Evolutionary conservation across 2,329 filamentous ascomycete genomes (phyloP), one percentile per base, ranked within the genome.

Genomic region (Chrysosporium keratinophilum): DNA sequence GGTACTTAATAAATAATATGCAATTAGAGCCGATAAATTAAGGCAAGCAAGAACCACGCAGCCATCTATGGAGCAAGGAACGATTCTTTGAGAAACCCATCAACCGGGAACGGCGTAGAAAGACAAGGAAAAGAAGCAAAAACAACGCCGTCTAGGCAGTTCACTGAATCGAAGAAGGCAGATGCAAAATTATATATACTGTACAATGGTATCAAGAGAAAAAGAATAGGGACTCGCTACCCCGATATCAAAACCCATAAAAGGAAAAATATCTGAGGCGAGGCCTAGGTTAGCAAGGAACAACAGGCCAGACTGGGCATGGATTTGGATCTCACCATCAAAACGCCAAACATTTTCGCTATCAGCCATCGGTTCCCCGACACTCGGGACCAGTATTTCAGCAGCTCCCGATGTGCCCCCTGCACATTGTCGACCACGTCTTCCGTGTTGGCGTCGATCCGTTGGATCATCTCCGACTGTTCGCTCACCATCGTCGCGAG

Each of bases 341-440:
- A 72, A 48, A 96, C 88, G 57, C 91, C 76, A 68, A 78, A 77
- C 80, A 83, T 83, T 68, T 85, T 87, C 42, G 89, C 89, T 62
- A 97, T 84, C 59, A 98, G 74, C 93, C 91, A 97, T 59, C 93
- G 79, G 74, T 98, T 98, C 58, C 90, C 88, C 54, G 88, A 93
- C 28, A 97, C 90, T 40, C 90, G 80, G 28, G 82, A 85, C 91
- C 93, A 98, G 72, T 97, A 98, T 70, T 96, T 96, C 73, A 98
- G 81, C 65, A 98, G 69, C 71, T 98, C 91, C 58, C 90, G 79
- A 68, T 98, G 93, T 5, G 93, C 93, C 15, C 93, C 93, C 65
- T 95, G 82, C n/a, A 98, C 91, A 63, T 98, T 98, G 65, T 97
- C 91, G 52, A 98, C 91, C 5, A 98, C 88, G 63, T 96, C 90